Conservation (phyloP, 2,329 filamentous ascomycete species). For the Claviceps cyperi region DNA sequence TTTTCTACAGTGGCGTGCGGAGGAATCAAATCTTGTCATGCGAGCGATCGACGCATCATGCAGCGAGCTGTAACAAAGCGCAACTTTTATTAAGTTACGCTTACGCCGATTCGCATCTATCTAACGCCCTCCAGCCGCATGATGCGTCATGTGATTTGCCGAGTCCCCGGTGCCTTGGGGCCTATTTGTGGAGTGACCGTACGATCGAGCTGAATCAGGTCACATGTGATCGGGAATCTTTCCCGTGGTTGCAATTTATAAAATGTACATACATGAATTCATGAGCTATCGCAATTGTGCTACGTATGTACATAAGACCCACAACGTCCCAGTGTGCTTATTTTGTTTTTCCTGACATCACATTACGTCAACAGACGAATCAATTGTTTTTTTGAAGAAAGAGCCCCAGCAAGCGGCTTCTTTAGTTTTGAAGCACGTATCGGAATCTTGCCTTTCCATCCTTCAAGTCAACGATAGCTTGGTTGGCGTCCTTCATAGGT, state of each 20-base stretch:
- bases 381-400: not conserved
- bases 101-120: not conserved
- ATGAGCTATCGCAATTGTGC: too few species aligned
- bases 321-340: not conserved
- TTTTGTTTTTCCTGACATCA: not conserved
- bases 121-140: not conserved
- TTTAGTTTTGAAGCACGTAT: constrained; percentile 30
- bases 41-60: too few species aligned
- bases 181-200: not conserved
- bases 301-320: not conserved
- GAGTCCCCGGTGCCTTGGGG: not conserved
- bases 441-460: constrained; percentile 35
- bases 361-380: not conserved
- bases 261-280: not conserved
- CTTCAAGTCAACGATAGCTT: constrained; percentile 41
- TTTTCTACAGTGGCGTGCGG: too few species aligned
- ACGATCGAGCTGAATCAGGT: too few species aligned
- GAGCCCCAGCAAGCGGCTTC: not conserved
- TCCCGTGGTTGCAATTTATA: not conserved
- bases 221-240: not conserved
- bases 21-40: too few species aligned
- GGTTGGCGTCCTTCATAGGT: constrained; percentile 41
- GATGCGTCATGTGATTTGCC: not conserved
- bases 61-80: too few species aligned
- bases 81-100: too few species aligned